These are phyloP conservation scores for Geotrichum citri-aurantii DNA, from an alignment of 1,139 yeast genomes.

Conservation along the genomic window DNA sequence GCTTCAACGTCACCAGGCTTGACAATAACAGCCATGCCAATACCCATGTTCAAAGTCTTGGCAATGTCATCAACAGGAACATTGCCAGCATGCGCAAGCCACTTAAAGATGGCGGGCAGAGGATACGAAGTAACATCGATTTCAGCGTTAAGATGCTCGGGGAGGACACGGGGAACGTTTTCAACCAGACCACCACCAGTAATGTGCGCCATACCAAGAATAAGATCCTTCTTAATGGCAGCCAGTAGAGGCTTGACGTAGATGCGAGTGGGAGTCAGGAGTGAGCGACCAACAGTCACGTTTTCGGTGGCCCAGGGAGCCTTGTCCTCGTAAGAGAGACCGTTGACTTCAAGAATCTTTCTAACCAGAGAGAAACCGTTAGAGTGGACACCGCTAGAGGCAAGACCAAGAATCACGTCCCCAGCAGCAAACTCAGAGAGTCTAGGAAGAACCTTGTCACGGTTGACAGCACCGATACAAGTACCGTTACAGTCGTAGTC, in stretches of 20 bases:
- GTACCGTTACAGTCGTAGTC: slow-evolving; percentile 99
- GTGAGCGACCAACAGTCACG: slow-evolving; percentile 74
- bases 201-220: slow-evolving; percentile 90
- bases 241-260: slow-evolving; percentile 88
- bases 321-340: slow-evolving; percentile 56
- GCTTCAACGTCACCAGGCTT: slow-evolving; percentile 51
- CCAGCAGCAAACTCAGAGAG: slow-evolving; percentile 63
- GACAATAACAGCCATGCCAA: slow-evolving; percentile 94
- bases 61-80: slow-evolving; percentile 80
- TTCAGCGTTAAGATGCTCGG: slow-evolving; percentile 68
- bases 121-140: slow-evolving; percentile 78
- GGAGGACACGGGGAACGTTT: slow-evolving; percentile 92
- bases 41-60: slow-evolving; percentile 92
- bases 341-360: slow-evolving; percentile 76
- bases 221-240: slow-evolving; percentile 57
- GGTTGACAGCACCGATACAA: slow-evolving; percentile 96
- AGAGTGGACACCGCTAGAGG: slow-evolving; percentile 90
- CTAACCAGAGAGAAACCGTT: slow-evolving; percentile 97
- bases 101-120: slow-evolving; percentile 81
- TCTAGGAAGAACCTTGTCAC: slow-evolving; percentile 67
- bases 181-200: slow-evolving; percentile 98
- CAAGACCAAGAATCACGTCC: slow-evolving; percentile 77
- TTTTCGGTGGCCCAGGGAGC: slow-evolving; percentile 83
- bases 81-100: slow-evolving; percentile 89
- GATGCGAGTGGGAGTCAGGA: slow-evolving; percentile 85